Conservation (phyloP, 2,329 filamentous ascomycete species). For the Delphinella strobiligena region DNA sequence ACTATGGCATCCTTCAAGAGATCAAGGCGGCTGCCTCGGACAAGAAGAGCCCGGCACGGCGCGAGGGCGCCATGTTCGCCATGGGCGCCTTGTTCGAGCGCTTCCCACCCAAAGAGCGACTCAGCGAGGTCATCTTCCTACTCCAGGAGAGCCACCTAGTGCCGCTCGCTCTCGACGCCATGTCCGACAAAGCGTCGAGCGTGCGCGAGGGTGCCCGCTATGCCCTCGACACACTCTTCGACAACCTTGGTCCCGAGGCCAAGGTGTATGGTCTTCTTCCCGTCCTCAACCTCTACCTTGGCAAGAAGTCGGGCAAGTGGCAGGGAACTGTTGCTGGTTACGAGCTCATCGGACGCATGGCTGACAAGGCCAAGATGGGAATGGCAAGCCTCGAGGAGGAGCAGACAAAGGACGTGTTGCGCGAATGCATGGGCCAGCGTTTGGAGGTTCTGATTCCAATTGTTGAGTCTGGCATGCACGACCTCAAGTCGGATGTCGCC, state of each 20-base stretch:
- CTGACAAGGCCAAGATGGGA: constrained; percentile 81
- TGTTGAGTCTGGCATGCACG: constrained; percentile 89
- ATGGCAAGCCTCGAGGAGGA: constrained; percentile 77
- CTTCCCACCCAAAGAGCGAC: constrained; percentile 62
- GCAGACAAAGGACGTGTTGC: constrained; percentile 73
- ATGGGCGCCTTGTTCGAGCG: constrained; percentile 88
- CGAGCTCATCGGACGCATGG: constrained; percentile 80
- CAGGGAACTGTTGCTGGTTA: constrained; percentile 85
- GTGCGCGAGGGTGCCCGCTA: constrained; percentile 90
- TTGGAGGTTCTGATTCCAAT: constrained; percentile 80
- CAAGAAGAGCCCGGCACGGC: constrained; percentile 79
- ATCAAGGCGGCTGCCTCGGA: constrained; percentile 71
- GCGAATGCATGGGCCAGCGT: constrained; percentile 80
- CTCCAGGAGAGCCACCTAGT: constrained; percentile 69
- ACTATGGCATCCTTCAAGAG: constrained; percentile 50
- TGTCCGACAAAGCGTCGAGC: constrained; percentile 80
- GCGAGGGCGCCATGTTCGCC: constrained; percentile 91
- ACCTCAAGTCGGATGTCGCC: constrained; percentile 73
- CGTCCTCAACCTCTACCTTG: constrained; percentile 60
- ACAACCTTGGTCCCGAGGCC: constrained; percentile 66
- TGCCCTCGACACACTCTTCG: constrained; percentile 79
- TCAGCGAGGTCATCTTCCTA: constrained; percentile 71
- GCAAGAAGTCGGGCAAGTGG: constrained; percentile 86
- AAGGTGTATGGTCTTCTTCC: constrained; percentile 75
- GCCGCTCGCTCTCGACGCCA: constrained; percentile 62